Conservation (phyloP, 768 basidiomycete species). For the Boletellus ananiceps region DNA sequence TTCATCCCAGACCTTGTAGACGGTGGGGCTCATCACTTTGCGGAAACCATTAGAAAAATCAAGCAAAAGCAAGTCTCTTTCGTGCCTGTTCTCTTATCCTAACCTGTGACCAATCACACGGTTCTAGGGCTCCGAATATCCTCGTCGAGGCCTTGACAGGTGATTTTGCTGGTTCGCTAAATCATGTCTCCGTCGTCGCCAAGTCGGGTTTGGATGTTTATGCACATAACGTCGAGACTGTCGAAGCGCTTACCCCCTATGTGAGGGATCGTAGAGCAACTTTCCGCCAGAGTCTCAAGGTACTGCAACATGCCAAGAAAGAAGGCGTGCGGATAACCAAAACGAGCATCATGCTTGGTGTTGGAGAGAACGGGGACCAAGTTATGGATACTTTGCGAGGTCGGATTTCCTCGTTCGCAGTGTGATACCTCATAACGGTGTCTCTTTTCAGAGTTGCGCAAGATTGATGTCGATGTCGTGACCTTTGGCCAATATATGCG, state of each 20-base stretch:
- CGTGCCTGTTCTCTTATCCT: constrained; percentile 13
- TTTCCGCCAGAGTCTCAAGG: constrained; percentile 78
- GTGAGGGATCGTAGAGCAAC: constrained; percentile 94
- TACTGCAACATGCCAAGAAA: constrained; percentile 79
- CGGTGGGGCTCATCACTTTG: constrained; percentile 91
- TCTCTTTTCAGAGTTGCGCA: constrained; percentile 69
- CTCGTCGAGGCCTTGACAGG: constrained; percentile 95
- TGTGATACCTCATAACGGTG: background rate
- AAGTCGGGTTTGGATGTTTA: constrained; percentile 95
- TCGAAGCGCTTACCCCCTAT: constrained; percentile 89
- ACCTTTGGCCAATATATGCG: constrained; percentile 99
- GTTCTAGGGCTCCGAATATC: constrained; percentile 81
- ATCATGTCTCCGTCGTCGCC: constrained; percentile 78
- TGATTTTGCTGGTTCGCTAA: constrained; percentile 80
- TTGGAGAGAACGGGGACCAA: constrained; percentile 86
- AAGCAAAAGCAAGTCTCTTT: constrained; percentile 74
- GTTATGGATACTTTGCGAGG: constrained; percentile 78
- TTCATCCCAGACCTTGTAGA: constrained; percentile 74
- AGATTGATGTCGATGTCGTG: constrained; percentile 89
- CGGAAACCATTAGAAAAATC: constrained; percentile 90
- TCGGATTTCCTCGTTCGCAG: constrained; percentile 31
- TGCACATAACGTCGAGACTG: constrained; percentile 96
- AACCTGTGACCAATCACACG: background rate
- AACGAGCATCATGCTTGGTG: constrained; percentile 97
- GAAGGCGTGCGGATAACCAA: constrained; percentile 87